Evolutionary conservation across 352 stramenopile species (phyloP), one percentile per base, ranked within the genome.

Genomic region (Aphanomyces euteiches): DNA sequence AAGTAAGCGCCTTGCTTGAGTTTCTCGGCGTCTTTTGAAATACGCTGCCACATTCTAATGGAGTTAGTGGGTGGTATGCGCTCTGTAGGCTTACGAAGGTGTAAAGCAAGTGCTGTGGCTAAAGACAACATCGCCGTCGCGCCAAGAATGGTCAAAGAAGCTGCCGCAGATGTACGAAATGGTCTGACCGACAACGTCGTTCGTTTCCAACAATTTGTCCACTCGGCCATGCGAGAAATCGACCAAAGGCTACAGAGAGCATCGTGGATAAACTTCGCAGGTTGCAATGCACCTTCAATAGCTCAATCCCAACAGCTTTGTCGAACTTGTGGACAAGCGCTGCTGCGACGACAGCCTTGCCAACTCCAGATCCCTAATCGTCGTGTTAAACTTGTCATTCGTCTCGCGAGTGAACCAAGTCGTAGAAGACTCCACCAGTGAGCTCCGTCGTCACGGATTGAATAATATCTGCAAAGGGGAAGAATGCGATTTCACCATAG

Each of bases 1-100:
- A 95, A 92, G 75, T 80, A 95, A 19, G 85, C 78, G 56, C 87
- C 87, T 66, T 95, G 87, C 73, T 92, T 93, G 37, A 95, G 78
- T 69, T 90, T 82, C 65, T 95, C 87, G 2, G 87, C 85, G 4
- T 79, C 76, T 48, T 91, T 67, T 67, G 84, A 93, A 70, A 95
- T 93, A 58, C 89, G 78, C 1, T 75, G 60, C 87, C 87, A 95
- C 56, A 93, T 84, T 37, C 87, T 95, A 71, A 47, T 15, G 3
- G 6, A 28, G 28, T 28, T 28, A 28, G 28, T 28, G 28, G 28
- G 28, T 36, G 10, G 28, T 7, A 67, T 66, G 17, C 36, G 7
- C 3, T 21, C 34, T 65, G 38, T 15, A 43, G 12, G 8, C 82
- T 50, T 78, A 94, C 87, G 78, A 82, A 75, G 92, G 84, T 53